Percentiles rank a stretch among this genome's conserved stretches.
phyloP scores from a whole-genome alignment of 768 basidiomycete genomes.

The Lactarius psammicola region DNA sequence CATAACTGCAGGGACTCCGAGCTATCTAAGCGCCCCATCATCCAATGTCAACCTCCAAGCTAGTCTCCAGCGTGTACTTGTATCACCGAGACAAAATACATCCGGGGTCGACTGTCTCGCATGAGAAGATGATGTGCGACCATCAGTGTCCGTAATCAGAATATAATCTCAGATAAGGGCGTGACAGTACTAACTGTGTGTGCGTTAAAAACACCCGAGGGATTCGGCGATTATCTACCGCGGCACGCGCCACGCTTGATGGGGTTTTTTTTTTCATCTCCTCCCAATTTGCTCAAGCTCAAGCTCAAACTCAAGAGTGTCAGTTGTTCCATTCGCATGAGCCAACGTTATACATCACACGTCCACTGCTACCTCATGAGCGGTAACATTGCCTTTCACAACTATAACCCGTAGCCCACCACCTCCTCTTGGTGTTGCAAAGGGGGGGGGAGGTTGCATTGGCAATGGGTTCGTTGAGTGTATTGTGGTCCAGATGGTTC shows the following conservation, averaged over 20 bases:
- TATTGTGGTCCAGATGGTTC: neutral
- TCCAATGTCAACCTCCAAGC: neutral
- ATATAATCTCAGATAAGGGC: neutral
- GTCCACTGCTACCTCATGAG: neutral
- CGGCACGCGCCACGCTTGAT: neutral
- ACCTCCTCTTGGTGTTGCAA: neutral
- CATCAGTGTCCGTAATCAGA: neutral
- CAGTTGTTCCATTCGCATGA: neutral
- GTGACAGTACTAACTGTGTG: neutral
- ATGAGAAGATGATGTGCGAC: neutral
- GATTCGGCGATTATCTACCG: neutral
- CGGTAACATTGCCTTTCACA: neutral
- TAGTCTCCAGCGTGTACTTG: neutral
- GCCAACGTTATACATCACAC: neutral
- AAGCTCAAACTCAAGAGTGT: neutral
- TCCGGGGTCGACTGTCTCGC: neutral
- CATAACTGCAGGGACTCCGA: too few relatives aligned
- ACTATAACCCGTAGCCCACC: neutral
- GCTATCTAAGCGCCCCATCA: neutral
- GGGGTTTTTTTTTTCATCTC: neutral
- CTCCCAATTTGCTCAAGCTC: neutral
- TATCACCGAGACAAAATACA: neutral
- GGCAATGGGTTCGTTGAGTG: neutral
- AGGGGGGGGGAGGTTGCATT: neutral
- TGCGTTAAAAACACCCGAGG: neutral